A percentile compares a stretch with the other conserved stretches of the same genome.
Evolutionary conservation across 768 basidiomycete species (phyloP).

Genomic region (Tephrocybe sp.): DNA sequence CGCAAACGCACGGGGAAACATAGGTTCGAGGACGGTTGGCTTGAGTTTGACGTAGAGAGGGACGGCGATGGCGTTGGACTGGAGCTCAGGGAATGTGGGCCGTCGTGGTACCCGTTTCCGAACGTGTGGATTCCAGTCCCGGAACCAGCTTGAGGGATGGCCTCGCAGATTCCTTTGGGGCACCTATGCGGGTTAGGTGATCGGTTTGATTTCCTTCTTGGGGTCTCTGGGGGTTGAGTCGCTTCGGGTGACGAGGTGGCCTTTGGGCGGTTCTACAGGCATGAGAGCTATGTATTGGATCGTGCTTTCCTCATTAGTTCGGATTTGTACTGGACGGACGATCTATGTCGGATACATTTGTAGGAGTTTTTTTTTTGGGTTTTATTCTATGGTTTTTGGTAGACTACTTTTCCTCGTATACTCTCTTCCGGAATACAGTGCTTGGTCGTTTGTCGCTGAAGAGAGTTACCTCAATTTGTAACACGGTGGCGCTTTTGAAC

Average conservation of each 20-base stretch:
- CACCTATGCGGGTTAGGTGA: background rate
- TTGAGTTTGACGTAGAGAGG: conserved; percentile 37
- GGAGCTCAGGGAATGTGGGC: conserved; percentile 27
- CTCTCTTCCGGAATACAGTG: no score
- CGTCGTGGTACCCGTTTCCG: conserved; percentile 43
- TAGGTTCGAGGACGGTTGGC: conserved; percentile 41
- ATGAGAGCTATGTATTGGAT: background rate
- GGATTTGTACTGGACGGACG: background rate
- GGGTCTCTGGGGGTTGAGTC: background rate
- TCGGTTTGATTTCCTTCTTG: background rate
- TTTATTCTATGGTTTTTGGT: background rate
- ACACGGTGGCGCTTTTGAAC: background rate
- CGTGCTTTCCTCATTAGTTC: background rate
- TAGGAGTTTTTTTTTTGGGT: background rate
- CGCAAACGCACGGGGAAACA: conserved; percentile 38
- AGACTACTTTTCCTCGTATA: no score
- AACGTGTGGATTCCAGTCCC: conserved; percentile 34
- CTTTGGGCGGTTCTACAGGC: no score
- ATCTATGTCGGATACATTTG: background rate
- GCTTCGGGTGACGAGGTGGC: no score
- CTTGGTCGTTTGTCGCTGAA: no score
- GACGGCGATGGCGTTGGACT: conserved; percentile 14
- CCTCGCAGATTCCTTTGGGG: background rate
- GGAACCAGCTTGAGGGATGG: background rate
- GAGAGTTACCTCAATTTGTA: background rate